These are phyloP conservation scores for Termitomyces titanicus DNA, from an alignment of 768 basidiomycete species.

Conservation along the genomic window DNA sequence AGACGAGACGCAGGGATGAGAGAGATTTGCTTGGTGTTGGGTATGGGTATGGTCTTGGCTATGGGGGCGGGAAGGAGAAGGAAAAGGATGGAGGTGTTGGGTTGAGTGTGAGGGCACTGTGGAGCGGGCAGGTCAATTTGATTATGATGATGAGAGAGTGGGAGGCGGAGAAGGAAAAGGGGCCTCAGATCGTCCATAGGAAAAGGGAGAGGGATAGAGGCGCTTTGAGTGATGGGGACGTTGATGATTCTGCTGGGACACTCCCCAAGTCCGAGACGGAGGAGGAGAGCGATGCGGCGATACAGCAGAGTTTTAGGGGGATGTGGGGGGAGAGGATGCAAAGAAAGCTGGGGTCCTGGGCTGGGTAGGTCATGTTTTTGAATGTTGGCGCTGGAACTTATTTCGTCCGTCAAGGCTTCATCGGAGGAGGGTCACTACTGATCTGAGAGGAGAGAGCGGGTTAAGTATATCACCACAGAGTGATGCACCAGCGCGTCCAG, in stretches of 20 bases:
- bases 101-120: slow-evolving; percentile 36
- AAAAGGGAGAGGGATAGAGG: slow-evolving; percentile 17
- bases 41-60: slow-evolving; percentile 10
- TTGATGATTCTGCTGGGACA: slow-evolving; percentile 18
- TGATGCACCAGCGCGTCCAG: slow-evolving; percentile 7
- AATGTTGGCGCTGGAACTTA: neutral
- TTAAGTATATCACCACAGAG: neutral
- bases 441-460: slow-evolving; percentile 11
- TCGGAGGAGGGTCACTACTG: slow-evolving; percentile 18
- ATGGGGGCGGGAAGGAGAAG: slow-evolving; percentile 13
- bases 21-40: slow-evolving; percentile 14
- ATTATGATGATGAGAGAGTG: slow-evolving; percentile 36
- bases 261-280: slow-evolving; percentile 35
- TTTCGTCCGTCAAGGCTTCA: slow-evolving; percentile 15
- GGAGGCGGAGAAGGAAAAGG: slow-evolving; percentile 22
- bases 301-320: slow-evolving; percentile 23
- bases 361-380: slow-evolving; percentile 28
- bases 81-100: slow-evolving; percentile 32
- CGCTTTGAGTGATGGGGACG: slow-evolving; percentile 40
- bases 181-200: slow-evolving; percentile 5
- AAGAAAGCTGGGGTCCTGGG: slow-evolving; percentile 42
- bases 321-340: slow-evolving; percentile 42
- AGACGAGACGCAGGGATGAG: slow-evolving; percentile 20
- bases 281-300: slow-evolving; percentile 40
- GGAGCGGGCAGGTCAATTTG: slow-evolving; percentile 38